Percentiles rank a stretch among this genome's conserved stretches.
phyloP scores from a whole-genome alignment of 306 rosid genomes.

The Sophora flavescens region DNA sequence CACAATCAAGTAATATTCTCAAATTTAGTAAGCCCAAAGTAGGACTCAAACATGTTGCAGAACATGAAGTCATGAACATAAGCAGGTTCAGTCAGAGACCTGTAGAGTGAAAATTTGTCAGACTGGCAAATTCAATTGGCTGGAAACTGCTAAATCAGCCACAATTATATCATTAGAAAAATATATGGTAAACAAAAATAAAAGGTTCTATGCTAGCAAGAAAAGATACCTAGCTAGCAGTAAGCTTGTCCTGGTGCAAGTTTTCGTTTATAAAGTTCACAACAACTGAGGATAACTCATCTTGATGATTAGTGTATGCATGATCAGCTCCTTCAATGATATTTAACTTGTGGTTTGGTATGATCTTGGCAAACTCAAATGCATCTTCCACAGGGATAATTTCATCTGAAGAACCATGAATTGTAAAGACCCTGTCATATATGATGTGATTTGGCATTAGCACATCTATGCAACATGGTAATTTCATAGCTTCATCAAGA shows the following conservation, averaged over 20 bases:
- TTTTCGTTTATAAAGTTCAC: conserved; percentile 54
- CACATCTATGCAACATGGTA: conserved; percentile 15
- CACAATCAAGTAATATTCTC: not conserved
- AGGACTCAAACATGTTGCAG: no score
- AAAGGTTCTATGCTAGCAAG: conserved; percentile 28
- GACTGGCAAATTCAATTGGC: not conserved
- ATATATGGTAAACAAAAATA: not conserved
- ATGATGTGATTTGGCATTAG: conserved; percentile 35
- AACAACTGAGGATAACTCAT: conserved; percentile 58
- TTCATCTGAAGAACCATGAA: conserved; percentile 76
- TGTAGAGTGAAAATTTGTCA: not conserved
- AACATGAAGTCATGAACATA: no score
- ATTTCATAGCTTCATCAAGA: not conserved
- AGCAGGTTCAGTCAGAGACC: not conserved
- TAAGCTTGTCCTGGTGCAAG: conserved; percentile 48
- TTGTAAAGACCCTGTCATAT: conserved; percentile 65
- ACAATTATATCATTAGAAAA: not conserved
- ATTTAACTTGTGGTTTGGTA: conserved; percentile 72
- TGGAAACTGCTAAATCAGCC: not conserved
- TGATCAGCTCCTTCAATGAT: conserved; percentile 75
- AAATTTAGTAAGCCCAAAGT: not conserved
- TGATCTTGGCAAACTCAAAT: conserved; percentile 64
- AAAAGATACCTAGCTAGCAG: conserved; percentile 47
- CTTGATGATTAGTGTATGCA: conserved; percentile 58
- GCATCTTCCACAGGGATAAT: conserved; percentile 66